Percentiles rank a stretch among this genome's conserved stretches.
Evolutionary conservation across 2,329 filamentous ascomycete species (phyloP).

Genomic region (Trichoderma polysporum): DNA sequence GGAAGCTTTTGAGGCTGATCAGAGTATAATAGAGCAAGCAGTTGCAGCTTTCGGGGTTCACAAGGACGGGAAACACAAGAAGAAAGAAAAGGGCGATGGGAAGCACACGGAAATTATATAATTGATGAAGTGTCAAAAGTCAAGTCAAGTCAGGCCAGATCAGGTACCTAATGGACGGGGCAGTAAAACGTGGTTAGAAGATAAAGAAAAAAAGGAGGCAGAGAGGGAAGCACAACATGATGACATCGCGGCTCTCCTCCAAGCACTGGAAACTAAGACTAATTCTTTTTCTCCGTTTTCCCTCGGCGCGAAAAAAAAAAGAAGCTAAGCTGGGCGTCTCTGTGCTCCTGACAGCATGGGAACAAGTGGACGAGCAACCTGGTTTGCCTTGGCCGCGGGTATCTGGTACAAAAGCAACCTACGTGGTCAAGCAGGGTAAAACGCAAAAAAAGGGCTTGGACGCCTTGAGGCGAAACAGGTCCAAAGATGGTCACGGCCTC

Average conservation of each 20-base stretch:
- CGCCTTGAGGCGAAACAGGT: not conserved
- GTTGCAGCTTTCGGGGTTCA: not conserved
- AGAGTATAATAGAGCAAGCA: not conserved
- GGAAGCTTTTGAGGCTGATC: not conserved
- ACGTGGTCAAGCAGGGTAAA: not conserved
- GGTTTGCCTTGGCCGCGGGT: not conserved
- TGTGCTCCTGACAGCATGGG: not conserved
- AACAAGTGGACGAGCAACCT: not conserved
- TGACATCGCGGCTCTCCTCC: slow-evolving; percentile 4
- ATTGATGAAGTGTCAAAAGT: slow-evolving; percentile 18
- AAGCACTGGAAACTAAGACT: not conserved
- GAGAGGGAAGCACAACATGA: slow-evolving; percentile 14
- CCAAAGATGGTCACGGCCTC: not conserved
- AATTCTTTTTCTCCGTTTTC: not conserved
- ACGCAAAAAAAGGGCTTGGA: not conserved
- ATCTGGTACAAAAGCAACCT: not conserved
- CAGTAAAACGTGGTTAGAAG: not conserved
- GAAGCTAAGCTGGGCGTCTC: not conserved
- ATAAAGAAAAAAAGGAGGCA: not conserved
- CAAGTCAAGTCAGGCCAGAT: not conserved
- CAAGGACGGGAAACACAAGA: slow-evolving; percentile 4
- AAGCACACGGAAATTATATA: slow-evolving; percentile 5
- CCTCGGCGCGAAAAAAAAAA: not conserved
- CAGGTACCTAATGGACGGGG: not conserved
- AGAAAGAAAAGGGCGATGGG: not conserved